A percentile compares a stretch with the other conserved stretches of the same genome.
These are phyloP conservation scores for Stenogyne calaminthoides DNA, from an alignment of 305 asterid genomes.

Conservation along the genomic window DNA sequence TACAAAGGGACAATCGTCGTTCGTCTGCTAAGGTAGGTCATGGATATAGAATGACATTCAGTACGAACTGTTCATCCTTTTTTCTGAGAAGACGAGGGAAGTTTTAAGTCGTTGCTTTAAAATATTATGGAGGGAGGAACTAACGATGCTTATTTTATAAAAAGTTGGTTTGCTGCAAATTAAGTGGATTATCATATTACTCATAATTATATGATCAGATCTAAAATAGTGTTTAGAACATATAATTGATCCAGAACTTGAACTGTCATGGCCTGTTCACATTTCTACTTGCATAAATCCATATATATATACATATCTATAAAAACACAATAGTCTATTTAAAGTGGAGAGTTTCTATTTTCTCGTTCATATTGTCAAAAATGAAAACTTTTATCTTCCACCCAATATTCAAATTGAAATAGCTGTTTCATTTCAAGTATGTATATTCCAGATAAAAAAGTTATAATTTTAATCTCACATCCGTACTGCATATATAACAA, in stretches of 20 bases:
- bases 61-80: neutral
- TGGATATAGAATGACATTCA: neutral
- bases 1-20: conserved; percentile 57
- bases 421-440: no score
- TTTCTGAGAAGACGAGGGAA: neutral
- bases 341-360: no score
- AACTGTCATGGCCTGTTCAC: neutral
- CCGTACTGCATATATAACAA: neutral
- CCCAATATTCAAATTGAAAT: neutral
- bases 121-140: conserved; percentile 1
- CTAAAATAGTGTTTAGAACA: neutral
- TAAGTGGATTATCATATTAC: neutral
- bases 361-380: neutral
- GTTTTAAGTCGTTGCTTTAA: neutral
- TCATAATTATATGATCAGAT: neutral
- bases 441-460: no score
- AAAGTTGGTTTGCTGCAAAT: neutral
- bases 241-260: neutral
- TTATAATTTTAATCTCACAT: neutral
- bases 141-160: neutral
- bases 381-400: neutral
- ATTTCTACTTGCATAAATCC: neutral
- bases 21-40: conserved; percentile 52
- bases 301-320: no score
- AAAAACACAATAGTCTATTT: no score